Conservation (phyloP, 805 yeast genomes). For the Hanseniaspora meyeri region DNA sequence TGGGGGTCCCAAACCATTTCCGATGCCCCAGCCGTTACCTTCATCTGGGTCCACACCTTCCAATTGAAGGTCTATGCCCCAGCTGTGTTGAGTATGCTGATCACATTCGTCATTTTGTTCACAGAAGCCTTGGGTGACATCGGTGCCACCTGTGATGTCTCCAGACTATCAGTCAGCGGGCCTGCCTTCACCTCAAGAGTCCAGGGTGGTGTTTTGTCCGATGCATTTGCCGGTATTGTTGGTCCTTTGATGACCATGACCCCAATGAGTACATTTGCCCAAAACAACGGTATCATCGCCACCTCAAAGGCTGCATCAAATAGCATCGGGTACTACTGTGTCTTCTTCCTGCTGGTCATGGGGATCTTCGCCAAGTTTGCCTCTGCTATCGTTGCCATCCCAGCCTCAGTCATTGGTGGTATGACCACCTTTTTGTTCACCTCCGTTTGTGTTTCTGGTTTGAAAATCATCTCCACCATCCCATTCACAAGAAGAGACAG, state of each 20-base stretch:
- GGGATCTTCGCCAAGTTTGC: slow-evolving; percentile 81
- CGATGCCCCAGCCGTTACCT: slow-evolving; percentile 69
- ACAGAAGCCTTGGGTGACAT: slow-evolving; percentile 94
- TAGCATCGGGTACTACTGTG: slow-evolving; percentile 70
- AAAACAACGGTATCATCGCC: slow-evolving; percentile 88
- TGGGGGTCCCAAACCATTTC: slow-evolving; percentile 38
- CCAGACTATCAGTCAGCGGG: slow-evolving; percentile 75
- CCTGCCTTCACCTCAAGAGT: slow-evolving; percentile 67
- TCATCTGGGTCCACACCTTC: slow-evolving; percentile 81
- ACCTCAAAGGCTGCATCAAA: slow-evolving; percentile 85
- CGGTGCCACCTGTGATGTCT: slow-evolving; percentile 87
- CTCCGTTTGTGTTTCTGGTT: slow-evolving; percentile 64
- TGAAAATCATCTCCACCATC: slow-evolving; percentile 45
- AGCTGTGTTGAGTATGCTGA: slow-evolving; percentile 70
- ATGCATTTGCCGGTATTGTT: slow-evolving; percentile 67
- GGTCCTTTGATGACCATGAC: slow-evolving; percentile 72
- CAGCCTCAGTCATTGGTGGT: slow-evolving; percentile 72
- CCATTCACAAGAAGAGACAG: slow-evolving; percentile 60
- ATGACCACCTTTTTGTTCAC: slow-evolving; percentile 71
- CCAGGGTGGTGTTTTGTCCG: slow-evolving; percentile 88
- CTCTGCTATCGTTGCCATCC: slow-evolving; percentile 78
- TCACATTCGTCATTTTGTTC: slow-evolving; percentile 68
- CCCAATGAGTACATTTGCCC: slow-evolving; percentile 89
- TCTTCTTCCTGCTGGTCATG: slow-evolving; percentile 70
- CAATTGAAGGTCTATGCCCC: slow-evolving; percentile 69